Evolutionary conservation across 2,329 filamentous ascomycete genomes (phyloP).

Genomic region (Lasiodiplodia citricola): DNA sequence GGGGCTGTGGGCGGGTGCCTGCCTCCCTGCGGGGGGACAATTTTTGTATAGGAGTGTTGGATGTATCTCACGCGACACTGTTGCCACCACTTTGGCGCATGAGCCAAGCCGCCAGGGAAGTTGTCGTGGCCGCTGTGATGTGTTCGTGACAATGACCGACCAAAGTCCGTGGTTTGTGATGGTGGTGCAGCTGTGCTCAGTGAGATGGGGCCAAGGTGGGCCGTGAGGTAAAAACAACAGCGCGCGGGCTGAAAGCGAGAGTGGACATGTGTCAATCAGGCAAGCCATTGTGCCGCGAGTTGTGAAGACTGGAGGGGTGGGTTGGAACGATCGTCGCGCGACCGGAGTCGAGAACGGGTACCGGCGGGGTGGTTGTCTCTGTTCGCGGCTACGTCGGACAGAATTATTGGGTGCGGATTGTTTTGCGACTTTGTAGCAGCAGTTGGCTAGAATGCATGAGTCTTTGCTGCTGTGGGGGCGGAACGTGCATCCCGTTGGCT

Average conservation of each 20-base stretch:
- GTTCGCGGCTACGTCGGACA: slow-evolving; percentile 2
- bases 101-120: neutral
- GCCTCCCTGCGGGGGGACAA: neutral
- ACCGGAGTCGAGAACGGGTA: neutral
- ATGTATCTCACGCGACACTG: slow-evolving; percentile 17
- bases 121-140: neutral
- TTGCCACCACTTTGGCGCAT: slow-evolving; percentile 1
- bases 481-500: neutral
- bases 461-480: neutral
- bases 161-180: neutral
- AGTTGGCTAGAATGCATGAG: neutral
- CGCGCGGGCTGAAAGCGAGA: neutral
- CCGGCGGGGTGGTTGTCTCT: neutral
- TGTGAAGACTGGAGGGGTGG: neutral
- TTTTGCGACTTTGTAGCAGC: slow-evolving; percentile 5
- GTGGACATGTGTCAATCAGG: neutral
- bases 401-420: neutral
- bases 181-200: neutral
- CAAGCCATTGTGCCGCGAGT: neutral
- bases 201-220: neutral
- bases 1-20: neutral
- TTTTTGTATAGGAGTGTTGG: neutral
- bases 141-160: neutral
- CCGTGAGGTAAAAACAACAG: neutral
- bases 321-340: neutral